These are phyloP conservation scores for Lactarius tabidus DNA, from an alignment of 768 basidiomycete species.

Conservation along the genomic window DNA sequence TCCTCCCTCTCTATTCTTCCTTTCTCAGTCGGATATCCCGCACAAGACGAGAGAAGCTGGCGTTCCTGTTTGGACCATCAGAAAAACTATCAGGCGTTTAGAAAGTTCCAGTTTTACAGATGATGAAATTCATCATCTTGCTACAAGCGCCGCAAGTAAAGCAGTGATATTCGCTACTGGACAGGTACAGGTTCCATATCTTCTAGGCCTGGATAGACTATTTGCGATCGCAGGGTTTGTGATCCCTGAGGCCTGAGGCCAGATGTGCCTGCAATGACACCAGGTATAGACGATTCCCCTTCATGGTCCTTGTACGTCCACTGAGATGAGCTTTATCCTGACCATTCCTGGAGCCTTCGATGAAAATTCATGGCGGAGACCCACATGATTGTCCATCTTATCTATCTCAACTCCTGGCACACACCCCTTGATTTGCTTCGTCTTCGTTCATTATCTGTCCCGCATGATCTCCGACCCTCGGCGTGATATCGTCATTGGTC, in stretches of 20 bases:
- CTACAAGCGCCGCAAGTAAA: constrained; percentile 27
- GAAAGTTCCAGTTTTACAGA: too few species aligned
- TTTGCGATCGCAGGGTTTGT: not conserved
- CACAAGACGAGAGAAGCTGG: not conserved
- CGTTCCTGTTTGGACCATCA: constrained; percentile 3
- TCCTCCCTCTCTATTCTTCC: not conserved
- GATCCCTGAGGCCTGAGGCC: constrained; percentile 9
- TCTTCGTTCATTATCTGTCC: not conserved
- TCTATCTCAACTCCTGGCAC: not conserved
- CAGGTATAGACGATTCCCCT: constrained; percentile 41
- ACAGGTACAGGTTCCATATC: constrained; percentile 33
- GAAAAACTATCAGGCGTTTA: constrained; percentile 21
- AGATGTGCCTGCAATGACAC: constrained; percentile 38
- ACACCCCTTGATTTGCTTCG: not conserved
- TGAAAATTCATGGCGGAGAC: constrained; percentile 72
- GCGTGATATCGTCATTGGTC: not conserved
- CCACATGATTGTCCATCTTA: constrained; percentile 64
- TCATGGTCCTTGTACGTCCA: not conserved
- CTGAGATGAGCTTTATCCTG: constrained; percentile 1
- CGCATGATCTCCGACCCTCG: not conserved
- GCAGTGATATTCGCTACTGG: constrained; percentile 30
- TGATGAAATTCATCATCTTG: not conserved
- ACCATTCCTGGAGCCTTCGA: constrained; percentile 3
- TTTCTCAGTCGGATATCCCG: constrained; percentile 7
- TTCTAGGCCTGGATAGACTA: constrained; percentile 56